These are phyloP conservation scores for Cladosporium sp. DNA, from an alignment of 2,329 filamentous ascomycete species.

Conservation along the genomic window DNA sequence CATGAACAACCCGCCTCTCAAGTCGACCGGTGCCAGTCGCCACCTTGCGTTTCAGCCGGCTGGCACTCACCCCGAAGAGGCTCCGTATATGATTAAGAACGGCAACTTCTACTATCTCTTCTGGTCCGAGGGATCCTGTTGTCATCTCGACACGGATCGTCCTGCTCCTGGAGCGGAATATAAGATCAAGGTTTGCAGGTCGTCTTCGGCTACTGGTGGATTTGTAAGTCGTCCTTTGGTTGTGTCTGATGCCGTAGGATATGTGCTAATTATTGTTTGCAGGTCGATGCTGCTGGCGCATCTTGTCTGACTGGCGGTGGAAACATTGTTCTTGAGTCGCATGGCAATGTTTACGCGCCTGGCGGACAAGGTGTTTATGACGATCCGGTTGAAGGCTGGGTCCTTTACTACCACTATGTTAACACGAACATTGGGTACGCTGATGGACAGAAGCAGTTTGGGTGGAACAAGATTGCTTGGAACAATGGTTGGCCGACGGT, in stretches of 20 bases:
- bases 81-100: slow-evolving; percentile 57
- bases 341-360: slow-evolving; percentile 64
- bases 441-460: slow-evolving; percentile 51
- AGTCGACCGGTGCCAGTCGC: slow-evolving; percentile 40
- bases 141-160: slow-evolving; percentile 55
- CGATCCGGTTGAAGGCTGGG: slow-evolving; percentile 52
- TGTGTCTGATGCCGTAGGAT: background rate
- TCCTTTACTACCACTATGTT: slow-evolving; percentile 66
- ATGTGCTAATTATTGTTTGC: background rate
- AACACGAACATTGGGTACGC: slow-evolving; percentile 50
- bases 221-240: slow-evolving; percentile 46
- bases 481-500: slow-evolving; percentile 52
- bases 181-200: slow-evolving; percentile 66
- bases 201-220: slow-evolving; percentile 51
- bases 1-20: slow-evolving; percentile 43
- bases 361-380: slow-evolving; percentile 64
- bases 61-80: slow-evolving; percentile 59
- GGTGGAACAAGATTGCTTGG: slow-evolving; percentile 55
- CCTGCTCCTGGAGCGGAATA: slow-evolving; percentile 65
- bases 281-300: slow-evolving; percentile 55
- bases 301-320: slow-evolving; percentile 61
- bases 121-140: slow-evolving; percentile 63
- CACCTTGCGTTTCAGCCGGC: slow-evolving; percentile 58
- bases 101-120: slow-evolving; percentile 66
- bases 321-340: slow-evolving; percentile 61